These are phyloP conservation scores for Neurospora sp. DNA, from an alignment of 2,329 filamentous ascomycete species.

Conservation along the genomic window DNA sequence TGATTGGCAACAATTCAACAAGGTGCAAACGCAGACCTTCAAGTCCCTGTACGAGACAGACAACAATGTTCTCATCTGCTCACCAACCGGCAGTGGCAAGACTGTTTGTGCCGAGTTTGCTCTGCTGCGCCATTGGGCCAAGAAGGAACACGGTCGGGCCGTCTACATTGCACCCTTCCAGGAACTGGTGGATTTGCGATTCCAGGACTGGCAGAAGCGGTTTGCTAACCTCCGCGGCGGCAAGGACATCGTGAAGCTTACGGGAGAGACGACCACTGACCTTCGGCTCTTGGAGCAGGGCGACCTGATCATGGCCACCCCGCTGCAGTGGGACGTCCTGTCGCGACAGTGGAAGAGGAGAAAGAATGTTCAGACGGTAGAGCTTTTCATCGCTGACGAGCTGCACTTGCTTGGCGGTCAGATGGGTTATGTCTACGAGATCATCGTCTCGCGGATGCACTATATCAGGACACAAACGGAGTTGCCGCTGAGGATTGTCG, in stretches of 20 bases:
- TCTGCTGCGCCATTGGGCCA: slow-evolving; percentile 77
- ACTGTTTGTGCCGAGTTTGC: slow-evolving; percentile 95
- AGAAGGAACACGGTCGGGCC: slow-evolving; percentile 61
- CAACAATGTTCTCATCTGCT: slow-evolving; percentile 86
- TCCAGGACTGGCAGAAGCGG: slow-evolving; percentile 77
- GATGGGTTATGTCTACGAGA: slow-evolving; percentile 85
- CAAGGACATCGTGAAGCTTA: slow-evolving; percentile 86
- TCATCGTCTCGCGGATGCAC: slow-evolving; percentile 95
- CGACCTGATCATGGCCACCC: slow-evolving; percentile 86
- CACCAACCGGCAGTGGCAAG: slow-evolving; percentile 92
- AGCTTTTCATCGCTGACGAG: slow-evolving; percentile 90
- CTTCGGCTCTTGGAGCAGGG: slow-evolving; percentile 79
- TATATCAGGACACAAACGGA: slow-evolving; percentile 87
- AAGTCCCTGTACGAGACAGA: slow-evolving; percentile 85
- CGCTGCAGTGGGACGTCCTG: slow-evolving; percentile 88
- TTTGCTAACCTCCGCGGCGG: slow-evolving; percentile 65
- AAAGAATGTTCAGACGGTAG: slow-evolving; percentile 86
- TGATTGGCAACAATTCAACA: slow-evolving; percentile 84
- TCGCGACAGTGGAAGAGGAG: slow-evolving; percentile 94
- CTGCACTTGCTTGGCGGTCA: slow-evolving; percentile 85
- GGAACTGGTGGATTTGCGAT: slow-evolving; percentile 74
- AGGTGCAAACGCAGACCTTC: slow-evolving; percentile 94
- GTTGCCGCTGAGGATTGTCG: slow-evolving; percentile 75
- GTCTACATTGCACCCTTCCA: slow-evolving; percentile 95
- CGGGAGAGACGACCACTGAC: slow-evolving; percentile 84